Base-by-base conservation (phyloP, 2,329 filamentous ascomycete species). In the Sporothrix dimorphospora region DNA sequence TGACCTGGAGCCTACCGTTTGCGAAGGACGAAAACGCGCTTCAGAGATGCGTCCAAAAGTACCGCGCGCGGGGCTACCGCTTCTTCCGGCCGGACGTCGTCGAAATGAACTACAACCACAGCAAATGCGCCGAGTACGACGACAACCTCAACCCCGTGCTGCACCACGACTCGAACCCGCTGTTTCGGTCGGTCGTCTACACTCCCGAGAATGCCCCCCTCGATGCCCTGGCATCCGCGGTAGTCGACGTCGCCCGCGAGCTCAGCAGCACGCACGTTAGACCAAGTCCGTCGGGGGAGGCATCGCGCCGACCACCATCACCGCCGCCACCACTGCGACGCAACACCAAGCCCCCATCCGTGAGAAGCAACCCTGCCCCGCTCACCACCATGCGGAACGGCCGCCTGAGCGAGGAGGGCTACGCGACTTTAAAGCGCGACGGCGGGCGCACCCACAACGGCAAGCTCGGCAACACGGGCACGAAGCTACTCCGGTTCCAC, bases 31-130 rank as follows among this genome's bases (percentile, higher is more conserved):
- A 8, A 21, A 53, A 40, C 3, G 19, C 16, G 9, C 19, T 71
- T 12, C 9, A 38, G 1, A 55, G 40, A 19, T 68, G 66, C 70
- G 27, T 73, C 4, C n/a, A 9, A 27, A 73, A 75, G 53, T 74
- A 74, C 69, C 45, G 57, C 11, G 1, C 19, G 19, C 73, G 73
- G 9, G 73, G 73, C 40, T 75, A 49, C 51, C 69, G 49, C 2
- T 72, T 73, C 16, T 47, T 72, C 47, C 14, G 19, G 4, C 27
- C 34, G 4, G 27, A 38, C 19, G 8, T n/a, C 40, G 11, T 12
- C 11, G 38, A 24, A 11, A 24, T 16, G 19, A 1, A 8, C 9
- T 27, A 27, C 21, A 27, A 49, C 53, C 24, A 7, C 7, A 7
- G 24, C 21, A 9, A 8, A 19, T 53, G 42, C 42, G 0, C 3